A percentile compares a stretch with the other conserved stretches of the same genome.
Evolutionary conservation across 495 filamentous ascomycete species (phyloP).

Genomic region (Neurospora hispaniola): DNA sequence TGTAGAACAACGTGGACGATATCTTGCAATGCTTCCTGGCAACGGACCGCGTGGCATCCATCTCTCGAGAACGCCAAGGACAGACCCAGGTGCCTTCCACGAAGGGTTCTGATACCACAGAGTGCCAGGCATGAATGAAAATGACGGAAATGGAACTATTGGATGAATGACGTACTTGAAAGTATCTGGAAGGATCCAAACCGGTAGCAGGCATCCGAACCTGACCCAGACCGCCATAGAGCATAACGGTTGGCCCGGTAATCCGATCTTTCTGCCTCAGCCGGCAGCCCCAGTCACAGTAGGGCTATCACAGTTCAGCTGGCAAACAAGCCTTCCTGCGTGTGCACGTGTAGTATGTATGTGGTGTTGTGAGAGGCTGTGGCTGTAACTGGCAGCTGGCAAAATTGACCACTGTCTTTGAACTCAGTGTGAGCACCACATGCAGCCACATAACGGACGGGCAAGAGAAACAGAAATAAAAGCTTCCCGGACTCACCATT

Average conservation of each 20-base stretch:
- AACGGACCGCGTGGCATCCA: not conserved
- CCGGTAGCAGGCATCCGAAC: not conserved
- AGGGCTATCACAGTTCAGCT: not conserved
- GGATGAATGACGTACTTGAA: not conserved
- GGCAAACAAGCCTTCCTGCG: not conserved
- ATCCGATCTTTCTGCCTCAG: not conserved
- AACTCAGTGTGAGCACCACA: not conserved
- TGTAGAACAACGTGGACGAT: not conserved
- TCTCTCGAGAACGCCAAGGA: not conserved
- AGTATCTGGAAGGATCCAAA: not conserved
- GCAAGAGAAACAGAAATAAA: not conserved
- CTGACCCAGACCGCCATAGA: no score
- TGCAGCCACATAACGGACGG: not conserved
- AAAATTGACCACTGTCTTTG: not conserved
- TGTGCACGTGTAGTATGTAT: not conserved
- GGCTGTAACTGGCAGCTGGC: not conserved
- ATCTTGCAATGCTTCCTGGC: not conserved
- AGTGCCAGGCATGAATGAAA: not conserved
- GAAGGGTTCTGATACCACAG: not conserved
- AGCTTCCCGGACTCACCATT: no score
- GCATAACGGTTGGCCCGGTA: not conserved
- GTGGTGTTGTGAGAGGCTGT: not conserved
- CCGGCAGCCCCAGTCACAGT: not conserved
- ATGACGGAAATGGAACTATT: not conserved
- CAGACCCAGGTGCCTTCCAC: not conserved